Evolutionary conservation across 345 rosid genomes (phyloP).

Genomic region (Euclidium syriacum): DNA sequence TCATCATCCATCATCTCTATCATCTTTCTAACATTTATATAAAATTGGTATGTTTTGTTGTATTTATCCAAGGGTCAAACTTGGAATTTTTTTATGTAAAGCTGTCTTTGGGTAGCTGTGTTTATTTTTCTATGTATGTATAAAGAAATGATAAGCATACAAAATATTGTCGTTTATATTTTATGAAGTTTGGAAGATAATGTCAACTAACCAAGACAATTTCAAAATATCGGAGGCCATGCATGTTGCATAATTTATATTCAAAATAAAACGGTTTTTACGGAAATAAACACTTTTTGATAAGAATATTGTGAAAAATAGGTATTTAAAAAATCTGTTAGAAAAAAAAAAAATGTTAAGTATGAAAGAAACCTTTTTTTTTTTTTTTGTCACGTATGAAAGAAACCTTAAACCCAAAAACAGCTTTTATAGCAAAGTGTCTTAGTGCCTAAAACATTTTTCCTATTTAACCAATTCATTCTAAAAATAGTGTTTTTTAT

Average conservation of each 20-base stretch:
- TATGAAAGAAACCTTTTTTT: too few species aligned
- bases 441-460: too few species aligned
- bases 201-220: background rate
- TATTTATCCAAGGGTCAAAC: background rate
- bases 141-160: background rate
- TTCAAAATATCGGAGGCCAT: background rate
- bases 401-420: too few species aligned
- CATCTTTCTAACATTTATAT: constrained; percentile 16
- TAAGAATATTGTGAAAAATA: too few species aligned
- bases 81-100: background rate
- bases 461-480: too few species aligned
- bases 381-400: too few species aligned
- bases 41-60: constrained; percentile 10
- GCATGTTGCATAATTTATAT: background rate
- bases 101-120: background rate
- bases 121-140: too few species aligned
- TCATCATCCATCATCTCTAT: background rate
- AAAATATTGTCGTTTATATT: background rate
- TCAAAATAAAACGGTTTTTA: background rate
- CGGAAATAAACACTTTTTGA: too few species aligned
- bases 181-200: background rate
- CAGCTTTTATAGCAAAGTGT: too few species aligned
- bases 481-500: too few species aligned
- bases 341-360: too few species aligned
- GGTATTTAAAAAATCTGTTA: too few species aligned